Evolutionary conservation across 331 rosid species (phyloP).

Genomic region (Quercus lobata): DNA sequence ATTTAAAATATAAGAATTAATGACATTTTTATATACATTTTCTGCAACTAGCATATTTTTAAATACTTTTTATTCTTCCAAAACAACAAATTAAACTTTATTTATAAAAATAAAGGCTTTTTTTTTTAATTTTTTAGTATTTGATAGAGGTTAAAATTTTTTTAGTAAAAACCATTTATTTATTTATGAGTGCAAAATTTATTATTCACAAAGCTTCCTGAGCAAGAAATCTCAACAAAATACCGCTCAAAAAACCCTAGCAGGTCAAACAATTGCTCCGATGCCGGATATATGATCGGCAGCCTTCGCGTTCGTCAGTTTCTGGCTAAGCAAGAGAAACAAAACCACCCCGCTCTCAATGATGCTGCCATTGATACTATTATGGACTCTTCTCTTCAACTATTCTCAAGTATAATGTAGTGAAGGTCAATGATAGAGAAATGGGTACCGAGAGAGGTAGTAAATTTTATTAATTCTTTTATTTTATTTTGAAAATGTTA

Average conservation of each 20-base stretch:
- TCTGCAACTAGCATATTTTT: too few relatives aligned
- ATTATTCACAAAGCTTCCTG: background rate
- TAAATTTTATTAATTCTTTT: too few relatives aligned
- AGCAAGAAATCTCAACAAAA: conserved; percentile 69
- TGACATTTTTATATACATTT: too few relatives aligned
- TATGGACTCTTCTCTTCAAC: conserved; percentile 20
- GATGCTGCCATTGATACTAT: conserved; percentile 6
- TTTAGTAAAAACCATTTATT: too few relatives aligned
- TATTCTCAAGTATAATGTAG: conserved; percentile 74
- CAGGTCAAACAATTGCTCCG: conserved; percentile 35
- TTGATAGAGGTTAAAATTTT: too few relatives aligned
- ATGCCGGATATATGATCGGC: background rate
- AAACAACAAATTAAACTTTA: too few relatives aligned
- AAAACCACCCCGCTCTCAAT: conserved; percentile 1
- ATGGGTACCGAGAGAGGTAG: background rate
- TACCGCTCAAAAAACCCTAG: conserved; percentile 39
- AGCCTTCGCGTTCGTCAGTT: conserved; percentile 17
- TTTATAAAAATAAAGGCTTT: too few relatives aligned
- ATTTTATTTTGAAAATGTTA: too few relatives aligned
- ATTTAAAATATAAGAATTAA: too few relatives aligned
- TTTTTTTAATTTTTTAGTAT: too few relatives aligned
- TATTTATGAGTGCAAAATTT: too few relatives aligned
- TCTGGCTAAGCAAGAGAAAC: conserved; percentile 14
- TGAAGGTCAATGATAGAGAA: conserved; percentile 44
- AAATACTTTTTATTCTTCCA: too few relatives aligned